Evolutionary conservation across 768 basidiomycete genomes (phyloP), one percentile per base, ranked within the genome.

Genomic region (Clitopilus hobsonii): DNA sequence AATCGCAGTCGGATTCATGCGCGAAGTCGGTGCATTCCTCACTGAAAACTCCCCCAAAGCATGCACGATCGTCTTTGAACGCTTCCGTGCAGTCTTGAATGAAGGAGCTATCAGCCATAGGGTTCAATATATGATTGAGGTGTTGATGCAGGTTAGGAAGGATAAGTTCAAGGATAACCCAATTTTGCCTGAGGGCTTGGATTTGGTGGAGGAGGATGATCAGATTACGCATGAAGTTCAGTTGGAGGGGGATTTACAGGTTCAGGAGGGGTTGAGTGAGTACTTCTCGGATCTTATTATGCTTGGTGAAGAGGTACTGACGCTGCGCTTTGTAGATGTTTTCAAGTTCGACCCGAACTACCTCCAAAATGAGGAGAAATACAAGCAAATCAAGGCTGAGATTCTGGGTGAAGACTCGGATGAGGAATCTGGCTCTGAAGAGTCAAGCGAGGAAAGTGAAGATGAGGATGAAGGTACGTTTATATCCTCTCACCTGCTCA

Each of bases 91-190:
- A 0, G 94, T 98, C 7, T 76, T 99, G 28, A 97, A 98, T 70
- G 97, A 98, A 69, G 94, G 94, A 23, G 76, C 81, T 41, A 96
- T 99, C 69, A 94, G 91, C 64, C 94, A 98, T 62, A 85, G 97
- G 61, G 92, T 96, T 25, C 97, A 98, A 67, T 99, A 98, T 72
- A 98, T 98, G 97, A 93, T 99, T 61, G 97, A 98, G 73, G 97
- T 98, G 2, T 79, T 98, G 48, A 98, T 99, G 92, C 97, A 98
- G 72, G 92, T 97, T 6, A 81, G 97, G 61, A 98, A 97, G 76
- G 97, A 99, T 77, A 95, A 94, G 71, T 98, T 92, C 79, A 98
- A 98, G 79, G 97, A 98, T 66, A 98, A 99, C 68, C 95, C 95
- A 16, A 85, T 94, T 59, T 69, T 98, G 36, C 87, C 92, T 1